Evolutionary conservation across 1,139 yeast genomes (phyloP).

Genomic region (Saccharomyces hybrid): DNA sequence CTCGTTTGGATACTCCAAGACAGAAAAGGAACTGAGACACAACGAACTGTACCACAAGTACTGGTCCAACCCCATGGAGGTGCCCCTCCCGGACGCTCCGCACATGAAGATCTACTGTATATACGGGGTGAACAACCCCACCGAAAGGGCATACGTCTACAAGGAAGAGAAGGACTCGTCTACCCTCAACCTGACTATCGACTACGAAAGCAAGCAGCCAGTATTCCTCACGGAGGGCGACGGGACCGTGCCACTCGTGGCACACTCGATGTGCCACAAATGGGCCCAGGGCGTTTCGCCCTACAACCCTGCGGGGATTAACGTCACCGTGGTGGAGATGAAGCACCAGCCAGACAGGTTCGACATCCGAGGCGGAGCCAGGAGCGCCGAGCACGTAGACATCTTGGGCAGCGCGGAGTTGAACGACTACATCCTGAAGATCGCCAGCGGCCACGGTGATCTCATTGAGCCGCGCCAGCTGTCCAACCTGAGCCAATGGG

Average conservation of each 20-base stretch:
- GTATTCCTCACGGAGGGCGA: constrained; percentile 89
- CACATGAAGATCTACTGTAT: constrained; percentile 82
- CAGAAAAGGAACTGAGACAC: constrained; percentile 46
- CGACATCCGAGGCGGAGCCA: constrained; percentile 95
- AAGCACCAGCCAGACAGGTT: constrained; percentile 87
- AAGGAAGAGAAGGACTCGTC: constrained; percentile 52
- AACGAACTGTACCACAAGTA: constrained; percentile 67
- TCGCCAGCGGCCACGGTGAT: constrained; percentile 75
- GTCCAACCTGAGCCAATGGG: constrained; percentile 53
- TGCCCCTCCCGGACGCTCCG: constrained; percentile 85
- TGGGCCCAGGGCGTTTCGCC: constrained; percentile 70
- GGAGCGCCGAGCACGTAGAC: constrained; percentile 96
- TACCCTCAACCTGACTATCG: constrained; percentile 58
- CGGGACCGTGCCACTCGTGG: constrained; percentile 82
- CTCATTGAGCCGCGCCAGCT: constrained; percentile 51
- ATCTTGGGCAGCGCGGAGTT: constrained; percentile 87
- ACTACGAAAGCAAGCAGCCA: constrained; percentile 48
- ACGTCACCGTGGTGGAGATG: constrained; percentile 80
- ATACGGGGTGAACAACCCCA: constrained; percentile 92
- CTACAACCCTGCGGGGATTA: constrained; percentile 71
- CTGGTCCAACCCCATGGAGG: constrained; percentile 93
- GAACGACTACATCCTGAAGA: constrained; percentile 73
- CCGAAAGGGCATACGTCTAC: constrained; percentile 87
- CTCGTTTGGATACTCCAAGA: constrained; percentile 67
- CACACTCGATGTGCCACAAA: constrained; percentile 75